Evolutionary conservation across 768 basidiomycete genomes (phyloP).

Genomic region (Asterophora lycoperdoides): DNA sequence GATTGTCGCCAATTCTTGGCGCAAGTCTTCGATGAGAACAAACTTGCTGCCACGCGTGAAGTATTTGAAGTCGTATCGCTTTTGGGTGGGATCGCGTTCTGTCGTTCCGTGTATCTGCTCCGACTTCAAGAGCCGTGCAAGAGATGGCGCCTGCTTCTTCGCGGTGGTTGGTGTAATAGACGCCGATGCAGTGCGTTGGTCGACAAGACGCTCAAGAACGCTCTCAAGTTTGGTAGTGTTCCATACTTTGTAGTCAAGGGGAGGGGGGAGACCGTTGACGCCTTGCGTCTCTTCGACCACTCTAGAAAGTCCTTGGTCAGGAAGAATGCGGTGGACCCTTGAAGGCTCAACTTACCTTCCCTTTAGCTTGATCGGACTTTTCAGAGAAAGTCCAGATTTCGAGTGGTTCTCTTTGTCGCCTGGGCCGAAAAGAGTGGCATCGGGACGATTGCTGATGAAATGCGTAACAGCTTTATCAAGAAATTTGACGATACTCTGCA

Average conservation of each 20-base stretch:
- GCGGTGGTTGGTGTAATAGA: constrained; percentile 26
- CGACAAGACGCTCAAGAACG: constrained; percentile 64
- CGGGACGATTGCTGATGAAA: constrained; percentile 65
- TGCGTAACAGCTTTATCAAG: constrained; percentile 87
- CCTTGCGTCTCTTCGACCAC: constrained; percentile 10
- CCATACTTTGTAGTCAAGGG: constrained; percentile 87
- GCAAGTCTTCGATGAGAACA: constrained; percentile 88
- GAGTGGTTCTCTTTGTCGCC: constrained; percentile 68
- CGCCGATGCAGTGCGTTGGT: constrained; percentile 27
- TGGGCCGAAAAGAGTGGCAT: constrained; percentile 30
- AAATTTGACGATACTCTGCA: constrained; percentile 79
- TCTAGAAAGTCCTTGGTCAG: constrained; percentile 1
- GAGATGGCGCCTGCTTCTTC: constrained; percentile 38
- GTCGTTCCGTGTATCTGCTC: constrained; percentile 84
- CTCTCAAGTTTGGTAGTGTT: constrained; percentile 64
- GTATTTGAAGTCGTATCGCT: constrained; percentile 83
- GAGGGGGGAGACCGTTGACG: constrained; percentile 53
- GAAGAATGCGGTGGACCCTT: not conserved
- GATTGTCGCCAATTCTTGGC: constrained; percentile 78
- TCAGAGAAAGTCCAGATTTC: constrained; percentile 33
- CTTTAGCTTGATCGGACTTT: constrained; percentile 64
- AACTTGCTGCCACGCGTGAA: constrained; percentile 75
- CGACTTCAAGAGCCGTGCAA: constrained; percentile 65
- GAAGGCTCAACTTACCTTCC: constrained; percentile 41
- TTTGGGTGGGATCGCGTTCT: constrained; percentile 90